phyloP scores from a whole-genome alignment of 2,329 filamentous ascomycete species.

The Cylindrodendrum hubeiense region DNA sequence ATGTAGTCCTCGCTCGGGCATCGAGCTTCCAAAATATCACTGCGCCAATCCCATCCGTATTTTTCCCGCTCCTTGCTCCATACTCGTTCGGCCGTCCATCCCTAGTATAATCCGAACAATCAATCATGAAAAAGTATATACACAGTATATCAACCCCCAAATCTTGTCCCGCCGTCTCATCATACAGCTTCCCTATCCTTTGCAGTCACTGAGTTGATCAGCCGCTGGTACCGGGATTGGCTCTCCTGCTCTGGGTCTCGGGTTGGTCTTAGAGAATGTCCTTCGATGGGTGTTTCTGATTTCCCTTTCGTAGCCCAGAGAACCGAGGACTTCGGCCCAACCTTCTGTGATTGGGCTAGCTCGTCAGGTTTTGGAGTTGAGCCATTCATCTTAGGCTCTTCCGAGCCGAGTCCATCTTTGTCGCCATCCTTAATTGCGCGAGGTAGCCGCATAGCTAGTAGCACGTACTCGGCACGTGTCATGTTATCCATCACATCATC shows the following conservation, averaged over 20 bases:
- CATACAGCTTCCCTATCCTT: slow-evolving; percentile 46
- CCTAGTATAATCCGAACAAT: slow-evolving; percentile 28
- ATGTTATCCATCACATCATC: slow-evolving; percentile 77
- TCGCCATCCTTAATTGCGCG: slow-evolving; percentile 51
- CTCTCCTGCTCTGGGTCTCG: slow-evolving; percentile 52
- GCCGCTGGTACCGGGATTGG: slow-evolving; percentile 51
- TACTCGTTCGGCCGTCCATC: slow-evolving; percentile 33
- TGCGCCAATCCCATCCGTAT: slow-evolving; percentile 27
- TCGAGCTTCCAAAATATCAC: slow-evolving; percentile 25
- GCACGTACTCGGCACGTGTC: slow-evolving; percentile 75
- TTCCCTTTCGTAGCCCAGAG: slow-evolving; percentile 51
- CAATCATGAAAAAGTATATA: slow-evolving; percentile 34
- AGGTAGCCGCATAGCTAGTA: slow-evolving; percentile 76
- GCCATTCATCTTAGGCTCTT: slow-evolving; percentile 48
- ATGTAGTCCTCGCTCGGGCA: background rate
- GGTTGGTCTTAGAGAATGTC: slow-evolving; percentile 37
- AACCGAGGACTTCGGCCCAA: slow-evolving; percentile 46
- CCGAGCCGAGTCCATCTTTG: slow-evolving; percentile 41
- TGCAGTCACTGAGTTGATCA: slow-evolving; percentile 53
- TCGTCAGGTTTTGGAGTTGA: slow-evolving; percentile 47
- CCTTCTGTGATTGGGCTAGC: slow-evolving; percentile 38
- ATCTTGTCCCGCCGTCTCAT: slow-evolving; percentile 6
- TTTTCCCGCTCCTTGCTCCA: slow-evolving; percentile 38
- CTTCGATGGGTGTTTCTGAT: slow-evolving; percentile 32
- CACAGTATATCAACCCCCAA: slow-evolving; percentile 1